These are phyloP conservation scores for Yarrowia hollandica DNA, from an alignment of 805 yeast species.

Conservation along the genomic window DNA sequence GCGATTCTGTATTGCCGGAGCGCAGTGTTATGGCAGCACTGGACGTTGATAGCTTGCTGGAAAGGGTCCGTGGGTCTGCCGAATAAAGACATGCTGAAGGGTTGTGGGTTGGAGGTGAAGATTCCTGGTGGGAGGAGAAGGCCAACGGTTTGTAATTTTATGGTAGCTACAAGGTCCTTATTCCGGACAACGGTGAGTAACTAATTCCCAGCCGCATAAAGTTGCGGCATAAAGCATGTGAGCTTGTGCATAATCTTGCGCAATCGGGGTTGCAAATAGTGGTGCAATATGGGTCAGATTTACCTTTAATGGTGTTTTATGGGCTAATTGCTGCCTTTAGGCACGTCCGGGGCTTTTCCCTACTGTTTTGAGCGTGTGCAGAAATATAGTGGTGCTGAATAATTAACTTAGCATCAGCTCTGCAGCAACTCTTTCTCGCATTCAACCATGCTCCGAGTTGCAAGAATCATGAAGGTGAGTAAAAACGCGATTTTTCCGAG, in stretches of 20 bases:
- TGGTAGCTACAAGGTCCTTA: background rate
- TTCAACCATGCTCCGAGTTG: slow-evolving; percentile 24
- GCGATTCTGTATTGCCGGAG: slow-evolving; percentile 3
- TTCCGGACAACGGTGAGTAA: slow-evolving; percentile 1
- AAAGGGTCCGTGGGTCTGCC: slow-evolving; percentile 23
- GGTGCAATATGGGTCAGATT: background rate
- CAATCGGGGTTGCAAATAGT: background rate
- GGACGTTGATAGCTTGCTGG: slow-evolving; percentile 13
- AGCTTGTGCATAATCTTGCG: slow-evolving; percentile 25
- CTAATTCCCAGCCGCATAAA: slow-evolving; percentile 8
- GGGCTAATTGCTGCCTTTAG: background rate
- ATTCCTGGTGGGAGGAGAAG: background rate
- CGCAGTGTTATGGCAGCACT: slow-evolving; percentile 16
- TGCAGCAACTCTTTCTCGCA: slow-evolving; percentile 26
- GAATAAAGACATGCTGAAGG: slow-evolving; percentile 7
- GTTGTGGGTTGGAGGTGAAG: background rate
- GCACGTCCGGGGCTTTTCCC: background rate
- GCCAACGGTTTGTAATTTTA: background rate
- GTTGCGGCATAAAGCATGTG: slow-evolving; percentile 27
- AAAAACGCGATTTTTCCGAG: background rate
- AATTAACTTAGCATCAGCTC: slow-evolving; percentile 8
- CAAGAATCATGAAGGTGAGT: slow-evolving; percentile 28
- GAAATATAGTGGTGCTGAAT: background rate
- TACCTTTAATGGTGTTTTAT: background rate
- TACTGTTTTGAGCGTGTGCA: background rate